Conservation (phyloP, 495 filamentous ascomycete species). For the Aspergillus bridgeri region DNA sequence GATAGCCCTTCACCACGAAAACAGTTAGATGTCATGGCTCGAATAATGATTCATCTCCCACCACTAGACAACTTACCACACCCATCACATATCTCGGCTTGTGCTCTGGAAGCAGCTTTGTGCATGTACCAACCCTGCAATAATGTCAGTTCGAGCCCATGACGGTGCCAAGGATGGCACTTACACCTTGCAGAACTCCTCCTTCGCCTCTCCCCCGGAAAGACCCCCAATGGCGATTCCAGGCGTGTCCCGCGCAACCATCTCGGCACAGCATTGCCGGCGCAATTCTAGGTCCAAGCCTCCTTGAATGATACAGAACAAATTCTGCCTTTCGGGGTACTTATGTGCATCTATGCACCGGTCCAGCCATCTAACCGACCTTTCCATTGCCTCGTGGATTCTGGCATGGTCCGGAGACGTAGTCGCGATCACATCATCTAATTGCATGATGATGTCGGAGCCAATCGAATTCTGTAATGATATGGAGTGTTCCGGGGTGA, state of each 20-base stretch:
- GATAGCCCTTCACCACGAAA: constrained; percentile 61
- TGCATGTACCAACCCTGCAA: constrained; percentile 79
- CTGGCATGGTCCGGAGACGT: constrained; percentile 82
- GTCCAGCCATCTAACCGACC: constrained; percentile 97
- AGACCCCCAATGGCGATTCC: constrained; percentile 96
- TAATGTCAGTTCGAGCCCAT: background rate
- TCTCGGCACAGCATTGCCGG: constrained; percentile 76
- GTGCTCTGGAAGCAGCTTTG: constrained; percentile 74
- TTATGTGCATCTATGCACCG: constrained; percentile 90
- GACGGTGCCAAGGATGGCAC: constrained; percentile 5
- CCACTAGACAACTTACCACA: constrained; percentile 58
- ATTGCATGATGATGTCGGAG: constrained; percentile 98
- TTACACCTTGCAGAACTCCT: constrained; percentile 58
- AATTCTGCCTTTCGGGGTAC: constrained; percentile 78
- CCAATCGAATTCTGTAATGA: constrained; percentile 95
- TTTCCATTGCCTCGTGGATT: constrained; percentile 92
- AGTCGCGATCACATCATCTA: constrained; percentile 95
- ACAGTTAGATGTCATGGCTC: background rate
- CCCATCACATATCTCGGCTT: constrained; percentile 99
- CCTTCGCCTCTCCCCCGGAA: constrained; percentile 77
- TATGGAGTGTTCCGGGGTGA: constrained; percentile 97
- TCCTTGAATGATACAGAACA: constrained; percentile 99
- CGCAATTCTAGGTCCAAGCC: constrained; percentile 90
- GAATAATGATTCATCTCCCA: background rate
- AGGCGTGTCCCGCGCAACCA: constrained; percentile 88